A percentile compares a stretch with the other conserved stretches of the same genome.
These are phyloP conservation scores for Boletus eberwhitei DNA, from an alignment of 768 basidiomycete species.

Conservation along the genomic window DNA sequence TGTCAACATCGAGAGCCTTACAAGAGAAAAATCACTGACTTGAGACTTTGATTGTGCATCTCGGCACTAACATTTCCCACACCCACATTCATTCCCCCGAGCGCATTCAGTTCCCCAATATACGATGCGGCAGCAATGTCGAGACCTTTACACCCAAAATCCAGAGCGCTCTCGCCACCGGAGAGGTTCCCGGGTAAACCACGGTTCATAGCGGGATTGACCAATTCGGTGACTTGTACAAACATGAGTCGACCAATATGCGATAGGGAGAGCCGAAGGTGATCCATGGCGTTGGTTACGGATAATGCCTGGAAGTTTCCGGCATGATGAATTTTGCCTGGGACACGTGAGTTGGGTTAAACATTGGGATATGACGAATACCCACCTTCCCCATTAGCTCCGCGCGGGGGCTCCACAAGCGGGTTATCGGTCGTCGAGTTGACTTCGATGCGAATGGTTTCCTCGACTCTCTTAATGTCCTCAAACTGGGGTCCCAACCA, in stretches of 20 bases:
- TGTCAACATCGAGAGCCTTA: not conserved
- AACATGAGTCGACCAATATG: constrained; percentile 71
- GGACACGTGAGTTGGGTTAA: not conserved
- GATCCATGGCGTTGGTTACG: constrained; percentile 85
- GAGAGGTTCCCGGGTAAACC: constrained; percentile 80
- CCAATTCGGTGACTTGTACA: constrained; percentile 54
- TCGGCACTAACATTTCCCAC: constrained; percentile 85
- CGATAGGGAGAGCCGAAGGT: constrained; percentile 69
- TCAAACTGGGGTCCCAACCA: constrained; percentile 86
- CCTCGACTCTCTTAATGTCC: constrained; percentile 64
- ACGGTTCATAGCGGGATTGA: constrained; percentile 63
- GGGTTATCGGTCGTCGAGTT: constrained; percentile 93
- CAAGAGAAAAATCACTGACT: constrained; percentile 45
- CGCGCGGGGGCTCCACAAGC: constrained; percentile 74
- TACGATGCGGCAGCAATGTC: constrained; percentile 86
- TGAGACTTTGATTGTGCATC: constrained; percentile 91
- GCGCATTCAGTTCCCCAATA: constrained; percentile 73
- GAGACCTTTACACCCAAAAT: constrained; percentile 81
- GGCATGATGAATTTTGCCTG: constrained; percentile 67
- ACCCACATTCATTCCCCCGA: constrained; percentile 72
- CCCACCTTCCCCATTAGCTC: constrained; percentile 36
- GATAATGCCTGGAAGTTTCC: constrained; percentile 91
- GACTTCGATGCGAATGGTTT: constrained; percentile 68
- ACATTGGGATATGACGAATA: not conserved
- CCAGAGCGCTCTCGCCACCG: constrained; percentile 74